Evolutionary conservation across 176 grass and related monocot genomes (phyloP), one percentile per base, ranked within the genome.

Genomic region (Neostapfia colusana): DNA sequence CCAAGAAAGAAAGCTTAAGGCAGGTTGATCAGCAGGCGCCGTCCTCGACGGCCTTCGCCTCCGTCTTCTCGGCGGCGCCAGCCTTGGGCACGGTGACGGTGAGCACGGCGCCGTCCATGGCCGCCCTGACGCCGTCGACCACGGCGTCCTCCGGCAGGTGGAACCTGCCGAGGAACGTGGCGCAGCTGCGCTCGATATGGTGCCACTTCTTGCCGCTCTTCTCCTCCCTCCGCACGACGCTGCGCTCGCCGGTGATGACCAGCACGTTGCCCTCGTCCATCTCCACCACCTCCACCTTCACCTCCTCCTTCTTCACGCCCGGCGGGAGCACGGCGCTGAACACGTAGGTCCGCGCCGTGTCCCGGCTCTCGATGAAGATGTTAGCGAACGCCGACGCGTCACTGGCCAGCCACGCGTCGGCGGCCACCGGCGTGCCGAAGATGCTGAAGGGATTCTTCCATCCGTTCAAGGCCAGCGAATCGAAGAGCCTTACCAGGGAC

Each of bases 381-480:
- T 81, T 72, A 44, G 87, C 84, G 76, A 87, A 84, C 6, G 85
- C 85, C 21, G 85, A 79, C 43, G 89, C 79, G 72, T 91, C 89
- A 64, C 81, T 84, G 3, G 86, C 81, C 37, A 84, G 77, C 78
- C 85, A 67, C 14, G 78, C 58, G 81, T 85, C 86, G 18, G 64
- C 57, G 5, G 70, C 57, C 24, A 67, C 35, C 25, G 85, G 15
- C 7, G 85, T 85, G 69, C 84, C 77, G 61, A 85, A 89, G 78
- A 93, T 88, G 69, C 58, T 63, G 91, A 93, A 88, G 0, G 91
- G 91, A 46, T 85, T 89, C 74, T 76, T 83, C 78, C 78, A 88
- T 0, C 70, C 7, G 21, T 93, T 78, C 26, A 84, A 21, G 4
- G 85, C 72, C 15, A 93, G 80, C 36, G 91, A 83, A 70, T 93